Conservation (phyloP, 139 green algal species). For the Chlorella sp. region DNA sequence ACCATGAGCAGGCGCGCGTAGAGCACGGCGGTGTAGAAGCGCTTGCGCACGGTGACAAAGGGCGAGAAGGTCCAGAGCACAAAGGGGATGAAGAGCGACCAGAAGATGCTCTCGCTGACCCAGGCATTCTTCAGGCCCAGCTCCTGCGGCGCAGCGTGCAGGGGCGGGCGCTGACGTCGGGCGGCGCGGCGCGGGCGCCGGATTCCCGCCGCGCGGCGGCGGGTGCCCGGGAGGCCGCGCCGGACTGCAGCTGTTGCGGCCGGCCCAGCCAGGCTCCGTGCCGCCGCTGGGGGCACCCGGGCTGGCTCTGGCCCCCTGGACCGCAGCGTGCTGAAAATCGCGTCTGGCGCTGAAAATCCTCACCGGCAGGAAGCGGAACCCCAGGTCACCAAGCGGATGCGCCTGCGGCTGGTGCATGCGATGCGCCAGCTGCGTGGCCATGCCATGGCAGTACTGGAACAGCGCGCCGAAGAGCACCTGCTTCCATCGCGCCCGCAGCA, state of each 20-base stretch:
- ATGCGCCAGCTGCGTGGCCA: slow-evolving; percentile 87
- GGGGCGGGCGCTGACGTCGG: neutral
- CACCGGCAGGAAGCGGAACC: slow-evolving; percentile 76
- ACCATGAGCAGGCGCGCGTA: slow-evolving; percentile 81
- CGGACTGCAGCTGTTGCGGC: too few relatives aligned
- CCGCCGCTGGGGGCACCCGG: too few relatives aligned
- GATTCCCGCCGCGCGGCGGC: too few relatives aligned
- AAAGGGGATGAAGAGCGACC: slow-evolving; percentile 69
- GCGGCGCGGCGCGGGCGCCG: too few relatives aligned
- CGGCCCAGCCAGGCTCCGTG: too few relatives aligned
- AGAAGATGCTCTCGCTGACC: slow-evolving; percentile 86
- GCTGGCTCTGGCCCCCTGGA: too few relatives aligned
- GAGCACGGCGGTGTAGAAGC: slow-evolving; percentile 90
- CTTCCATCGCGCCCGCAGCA: slow-evolving; percentile 77
- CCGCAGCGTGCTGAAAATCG: too few relatives aligned
- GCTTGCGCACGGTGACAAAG: slow-evolving; percentile 76
- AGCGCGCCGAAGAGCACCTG: slow-evolving; percentile 71
- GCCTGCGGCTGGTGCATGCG: slow-evolving; percentile 71
- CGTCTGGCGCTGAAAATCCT: too few relatives aligned
- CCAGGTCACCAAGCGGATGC: slow-evolving; percentile 76
- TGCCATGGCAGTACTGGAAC: slow-evolving; percentile 91
- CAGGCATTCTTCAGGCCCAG: slow-evolving; percentile 72
- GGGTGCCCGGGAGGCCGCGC: too few relatives aligned
- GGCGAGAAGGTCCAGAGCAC: slow-evolving; percentile 87
- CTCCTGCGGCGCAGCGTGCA: slow-evolving; percentile 50